A percentile compares a stretch with the other conserved stretches of the same genome.
Conservation (phyloP, 2,329 filamentous ascomycete genomes). For the Rosellinia necatrix region DNA sequence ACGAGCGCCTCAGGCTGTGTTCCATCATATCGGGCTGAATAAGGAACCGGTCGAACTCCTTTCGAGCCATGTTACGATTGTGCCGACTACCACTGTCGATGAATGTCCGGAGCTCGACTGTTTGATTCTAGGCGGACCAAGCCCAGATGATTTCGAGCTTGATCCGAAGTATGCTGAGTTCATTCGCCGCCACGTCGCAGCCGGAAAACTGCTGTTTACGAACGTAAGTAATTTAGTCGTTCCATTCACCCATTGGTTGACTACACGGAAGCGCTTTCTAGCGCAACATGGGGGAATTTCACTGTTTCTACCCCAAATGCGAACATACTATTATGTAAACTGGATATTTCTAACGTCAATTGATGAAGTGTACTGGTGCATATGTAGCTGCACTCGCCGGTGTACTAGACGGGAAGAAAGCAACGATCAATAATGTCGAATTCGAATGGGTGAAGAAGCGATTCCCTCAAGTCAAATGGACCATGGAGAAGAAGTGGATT, state of each 20-base stretch:
- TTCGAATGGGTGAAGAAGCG: slow-evolving; percentile 18
- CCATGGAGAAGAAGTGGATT: slow-evolving; percentile 19
- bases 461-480: slow-evolving; percentile 19
- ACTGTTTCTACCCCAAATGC: neutral
- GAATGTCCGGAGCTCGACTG: slow-evolving; percentile 18
- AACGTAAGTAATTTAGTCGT: slow-evolving; percentile 5
- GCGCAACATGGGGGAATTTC: too few species aligned
- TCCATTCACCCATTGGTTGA: neutral
- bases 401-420: slow-evolving; percentile 21
- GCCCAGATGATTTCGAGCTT: neutral
- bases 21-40: slow-evolving; percentile 18
- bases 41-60: slow-evolving; percentile 11
- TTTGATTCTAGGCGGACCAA: slow-evolving; percentile 16
- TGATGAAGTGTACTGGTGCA: slow-evolving; percentile 13
- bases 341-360: neutral
- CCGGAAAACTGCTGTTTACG: slow-evolving; percentile 14
- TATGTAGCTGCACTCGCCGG: slow-evolving; percentile 15
- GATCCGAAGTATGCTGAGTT: slow-evolving; percentile 22
- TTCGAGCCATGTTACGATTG: slow-evolving; percentile 3
- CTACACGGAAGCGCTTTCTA: too few species aligned
- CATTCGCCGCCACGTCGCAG: slow-evolving; percentile 22
- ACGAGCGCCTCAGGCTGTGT: slow-evolving; percentile 4
- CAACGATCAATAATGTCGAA: slow-evolving; percentile 17
- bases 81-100: slow-evolving; percentile 17
- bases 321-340: neutral